Evolutionary conservation across 2,329 filamentous ascomycete genomes (phyloP), one percentile per base, ranked within the genome.

Genomic region (Fusarium praegraminearum): DNA sequence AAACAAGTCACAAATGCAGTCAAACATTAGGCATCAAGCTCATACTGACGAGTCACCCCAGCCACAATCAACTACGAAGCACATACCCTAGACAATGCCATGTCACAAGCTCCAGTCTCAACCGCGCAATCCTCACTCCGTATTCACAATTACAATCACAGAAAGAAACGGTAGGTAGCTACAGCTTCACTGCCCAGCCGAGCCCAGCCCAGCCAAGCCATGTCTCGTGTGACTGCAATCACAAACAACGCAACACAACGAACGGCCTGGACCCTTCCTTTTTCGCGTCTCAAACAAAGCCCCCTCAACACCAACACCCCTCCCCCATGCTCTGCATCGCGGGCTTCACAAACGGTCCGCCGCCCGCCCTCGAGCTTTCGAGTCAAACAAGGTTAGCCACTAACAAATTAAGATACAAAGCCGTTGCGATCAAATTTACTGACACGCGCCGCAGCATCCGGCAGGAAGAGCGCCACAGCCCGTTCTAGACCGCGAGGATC

Each of bases 401-500:
- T 51, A 30, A 30, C n/a, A n/a, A 28, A 26, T 18, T 35, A 24
- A 41, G 16, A 51, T 24, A 28, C 18, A 51, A 54, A 63, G 41
- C 67, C 67, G 67, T 65, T 71, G 18, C 30, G n/a, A 49, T 26
- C 8, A 24, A 44, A 44, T 30, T 30, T 30, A 33, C 15, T n/a
- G 35, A 18, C 36, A 28, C 50, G 52, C 63, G 63, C 67, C 67
- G 63, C 41, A 49, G 24, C 55, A 68, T 61, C 67, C 63, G 67
- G 46, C 67, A 64, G 63, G 46, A 57, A 20, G n/a, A 24, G 36
- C 58, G 67, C 67, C 67, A 71, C 67, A 47, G 36, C 43, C 50
- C 43, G 67, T 55, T 70, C 67, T 71, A 65, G 67, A 69, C 67
- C 67, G 24, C 36, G 36, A 28, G 12, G 38, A 46, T 20, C 38